Percentiles rank a stretch among this genome's conserved stretches.
phyloP scores from a whole-genome alignment of 2,329 filamentous ascomycete genomes.

The Aspergillus pseudoterreus region DNA sequence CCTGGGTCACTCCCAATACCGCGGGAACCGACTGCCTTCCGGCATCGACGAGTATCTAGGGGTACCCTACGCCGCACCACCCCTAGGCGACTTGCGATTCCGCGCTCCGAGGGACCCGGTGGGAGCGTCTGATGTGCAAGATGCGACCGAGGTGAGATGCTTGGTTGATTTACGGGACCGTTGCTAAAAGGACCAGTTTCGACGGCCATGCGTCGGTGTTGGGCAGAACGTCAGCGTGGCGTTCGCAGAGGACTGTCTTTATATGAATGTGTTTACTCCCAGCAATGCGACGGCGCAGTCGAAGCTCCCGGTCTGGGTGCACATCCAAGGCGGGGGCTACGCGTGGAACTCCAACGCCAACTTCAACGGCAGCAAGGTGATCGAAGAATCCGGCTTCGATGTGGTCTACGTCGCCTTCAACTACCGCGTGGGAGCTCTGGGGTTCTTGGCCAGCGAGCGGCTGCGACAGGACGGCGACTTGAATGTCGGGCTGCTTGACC shows the following conservation, averaged over 20 bases:
- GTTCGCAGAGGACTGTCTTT: conserved; percentile 34
- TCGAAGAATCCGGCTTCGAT: conserved; percentile 51
- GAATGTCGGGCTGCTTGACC: conserved; percentile 63
- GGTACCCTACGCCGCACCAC: conserved; percentile 66
- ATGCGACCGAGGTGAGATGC: conserved; percentile 38
- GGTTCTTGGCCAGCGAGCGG: conserved; percentile 58
- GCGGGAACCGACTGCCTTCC: conserved; percentile 50
- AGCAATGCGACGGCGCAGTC: conserved; percentile 31
- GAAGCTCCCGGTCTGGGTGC: conserved; percentile 59
- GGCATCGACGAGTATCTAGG: conserved; percentile 67
- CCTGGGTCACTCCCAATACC: conserved; percentile 62
- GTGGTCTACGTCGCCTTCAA: conserved; percentile 69
- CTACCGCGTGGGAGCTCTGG: conserved; percentile 63
- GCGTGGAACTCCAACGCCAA: conserved; percentile 50
- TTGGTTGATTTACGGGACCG: not conserved
- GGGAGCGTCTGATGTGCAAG: conserved; percentile 32
- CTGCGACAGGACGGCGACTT: conserved; percentile 55
- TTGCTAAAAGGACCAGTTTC: conserved; percentile 14
- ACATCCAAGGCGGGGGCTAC: conserved; percentile 59
- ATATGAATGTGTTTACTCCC: conserved; percentile 32
- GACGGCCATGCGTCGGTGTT: conserved; percentile 59
- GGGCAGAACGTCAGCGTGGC: conserved; percentile 59
- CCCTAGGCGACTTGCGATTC: conserved; percentile 61
- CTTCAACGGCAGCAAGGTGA: conserved; percentile 56
- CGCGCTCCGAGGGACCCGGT: conserved; percentile 59